Evolutionary conservation across 116 monocot genomes (phyloP), one percentile per base, ranked within the genome.

Genomic region (Trichopus zeylanicus): DNA sequence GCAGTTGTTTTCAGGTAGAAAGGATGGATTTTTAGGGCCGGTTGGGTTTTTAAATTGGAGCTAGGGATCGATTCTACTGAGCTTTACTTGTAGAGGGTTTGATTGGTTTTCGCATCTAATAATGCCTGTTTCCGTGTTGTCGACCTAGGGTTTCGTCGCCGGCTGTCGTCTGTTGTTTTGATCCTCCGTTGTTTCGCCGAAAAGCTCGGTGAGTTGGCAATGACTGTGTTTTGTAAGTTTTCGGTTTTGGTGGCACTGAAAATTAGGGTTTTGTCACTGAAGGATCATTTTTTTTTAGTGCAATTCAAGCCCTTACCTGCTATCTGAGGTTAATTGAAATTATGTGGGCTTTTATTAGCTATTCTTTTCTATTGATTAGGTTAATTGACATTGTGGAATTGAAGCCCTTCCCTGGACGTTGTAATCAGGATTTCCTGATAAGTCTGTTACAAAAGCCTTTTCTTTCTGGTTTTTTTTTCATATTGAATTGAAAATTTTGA

Each of bases 91-190:
- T 42, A n/a, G 7, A 42, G n/a, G n/a, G n/a, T n/a, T n/a, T 13
- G 42, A 13, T 42, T 42, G 16, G 42, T 42, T 12, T 39, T 39
- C n/a, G n/a, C n/a, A n/a, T 42, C 42, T 13, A 16, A 48, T 65
- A 72, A 72, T 59, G 35, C 22, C 31, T 53, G 13, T 70, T 31
- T 53, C 54, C n/a, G 10, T 62, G 48, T 63, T 56, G 47, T 70
- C 30, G 30, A 70, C 48, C 56, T 70, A 70, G 62, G 63, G 56
- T 70, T 70, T 70, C 55, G 27, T 53, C 46, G n/a, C 60, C 51
- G 21, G 32, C 60, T 69, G 4, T 42, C 42, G 42, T n/a, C 42
- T 42, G 42, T 13, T 42, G 0, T 18, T 42, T 3, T 16, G 42
- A n/a, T n/a, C 42, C 13, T n/a, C n/a, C 42, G 42, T 13, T 13